These are phyloP conservation scores for Guillardia theta DNA, from an alignment of 78 protist species.

Conservation along the genomic window DNA sequence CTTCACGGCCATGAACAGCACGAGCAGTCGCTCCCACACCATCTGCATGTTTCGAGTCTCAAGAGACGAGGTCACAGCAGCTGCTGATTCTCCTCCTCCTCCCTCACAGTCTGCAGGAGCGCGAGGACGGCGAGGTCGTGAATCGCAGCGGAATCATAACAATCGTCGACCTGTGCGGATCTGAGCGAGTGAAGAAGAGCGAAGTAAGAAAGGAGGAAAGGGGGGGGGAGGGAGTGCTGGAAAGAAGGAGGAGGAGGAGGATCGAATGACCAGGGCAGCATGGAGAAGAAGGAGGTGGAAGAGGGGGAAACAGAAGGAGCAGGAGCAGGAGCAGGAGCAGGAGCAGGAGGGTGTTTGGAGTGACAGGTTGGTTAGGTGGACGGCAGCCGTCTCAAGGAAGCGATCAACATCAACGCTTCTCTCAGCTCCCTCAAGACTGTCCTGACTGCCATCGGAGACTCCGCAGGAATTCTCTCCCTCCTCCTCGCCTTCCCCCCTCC, in stretches of 20 bases:
- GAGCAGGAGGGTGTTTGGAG: background rate
- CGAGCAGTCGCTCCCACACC: background rate
- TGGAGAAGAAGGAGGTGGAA: too few relatives aligned
- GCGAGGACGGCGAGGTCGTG: background rate
- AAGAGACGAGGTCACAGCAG: background rate
- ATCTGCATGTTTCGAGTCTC: background rate
- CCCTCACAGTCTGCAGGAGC: background rate
- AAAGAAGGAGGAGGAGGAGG: too few relatives aligned
- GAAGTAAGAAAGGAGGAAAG: too few relatives aligned
- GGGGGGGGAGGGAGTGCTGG: too few relatives aligned
- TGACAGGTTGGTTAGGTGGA: background rate
- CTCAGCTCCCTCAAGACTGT: background rate
- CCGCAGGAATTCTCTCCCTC: background rate
- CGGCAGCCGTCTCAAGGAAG: background rate
- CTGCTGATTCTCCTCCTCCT: background rate
- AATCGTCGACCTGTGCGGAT: background rate
- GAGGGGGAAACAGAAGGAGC: too few relatives aligned
- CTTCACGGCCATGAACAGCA: background rate
- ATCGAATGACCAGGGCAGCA: too few relatives aligned
- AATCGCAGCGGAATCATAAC: background rate
- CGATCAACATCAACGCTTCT: background rate
- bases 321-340: background rate
- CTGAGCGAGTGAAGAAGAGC: conserved; percentile 15
- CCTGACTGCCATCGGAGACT: background rate
- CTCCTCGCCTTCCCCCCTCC: background rate